Percentiles rank a stretch among this genome's conserved stretches.
These are phyloP conservation scores for Pezicula carpinea DNA, from an alignment of 2,329 filamentous ascomycete genomes.

Conservation along the genomic window DNA sequence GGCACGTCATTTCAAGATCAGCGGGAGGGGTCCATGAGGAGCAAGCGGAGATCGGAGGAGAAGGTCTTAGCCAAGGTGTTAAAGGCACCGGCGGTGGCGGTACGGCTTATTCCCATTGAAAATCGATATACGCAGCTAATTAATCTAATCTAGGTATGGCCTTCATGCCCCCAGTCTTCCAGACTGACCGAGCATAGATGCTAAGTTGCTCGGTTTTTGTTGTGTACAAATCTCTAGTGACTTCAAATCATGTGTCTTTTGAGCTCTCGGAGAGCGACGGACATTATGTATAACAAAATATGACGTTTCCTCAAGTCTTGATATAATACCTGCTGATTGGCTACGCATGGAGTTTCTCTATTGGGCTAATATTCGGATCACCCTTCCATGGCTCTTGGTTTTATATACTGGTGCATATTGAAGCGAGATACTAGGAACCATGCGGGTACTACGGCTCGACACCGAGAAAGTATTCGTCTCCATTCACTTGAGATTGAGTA, in stretches of 20 bases:
- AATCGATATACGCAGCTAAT: constrained; percentile 4
- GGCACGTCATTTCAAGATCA: constrained; percentile 72
- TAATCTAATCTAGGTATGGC: constrained; percentile 25
- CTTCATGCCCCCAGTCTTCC: constrained; percentile 30
- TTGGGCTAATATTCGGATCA: too few species aligned
- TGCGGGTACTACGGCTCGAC: too few species aligned
- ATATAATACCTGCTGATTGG: too few species aligned
- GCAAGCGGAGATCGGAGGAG: constrained; percentile 13
- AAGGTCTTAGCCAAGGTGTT: constrained; percentile 15
- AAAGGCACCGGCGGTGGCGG: constrained; percentile 22
- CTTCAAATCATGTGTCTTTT: background rate
- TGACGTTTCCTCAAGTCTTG: too few species aligned
- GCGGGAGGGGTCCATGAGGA: constrained; percentile 45
- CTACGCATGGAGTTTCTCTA: too few species aligned
- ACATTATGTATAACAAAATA: too few species aligned
- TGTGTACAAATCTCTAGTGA: background rate
- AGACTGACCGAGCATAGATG: constrained; percentile 20
- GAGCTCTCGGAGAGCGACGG: background rate
- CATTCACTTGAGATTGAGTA: too few species aligned
- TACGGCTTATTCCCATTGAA: constrained; percentile 11
- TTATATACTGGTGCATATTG: too few species aligned
- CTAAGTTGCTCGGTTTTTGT: background rate
- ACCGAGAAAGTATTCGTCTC: too few species aligned
- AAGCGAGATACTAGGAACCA: too few species aligned
- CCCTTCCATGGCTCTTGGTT: too few species aligned